A percentile compares a stretch with the other conserved stretches of the same genome.
Evolutionary conservation across 1,139 yeast genomes (phyloP).

Genomic region (Saccharomyces hybrid): DNA sequence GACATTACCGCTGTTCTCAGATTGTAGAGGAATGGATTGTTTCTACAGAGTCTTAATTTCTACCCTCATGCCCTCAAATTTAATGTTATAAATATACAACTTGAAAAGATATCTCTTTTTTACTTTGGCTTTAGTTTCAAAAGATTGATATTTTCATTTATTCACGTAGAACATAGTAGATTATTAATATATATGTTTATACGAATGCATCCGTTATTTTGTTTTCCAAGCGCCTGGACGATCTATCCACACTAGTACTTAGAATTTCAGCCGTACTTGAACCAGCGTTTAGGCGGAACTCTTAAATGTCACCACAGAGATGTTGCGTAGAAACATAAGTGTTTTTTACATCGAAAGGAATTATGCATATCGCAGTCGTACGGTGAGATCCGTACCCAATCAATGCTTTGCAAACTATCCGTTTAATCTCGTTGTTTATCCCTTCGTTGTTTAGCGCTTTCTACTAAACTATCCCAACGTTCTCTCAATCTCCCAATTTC

Average conservation of each 20-base stretch:
- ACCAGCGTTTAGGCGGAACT: no score
- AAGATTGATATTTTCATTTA: background rate
- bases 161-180: background rate
- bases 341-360: no score
- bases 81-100: background rate
- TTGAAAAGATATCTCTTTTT: background rate
- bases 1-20: background rate
- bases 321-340: no score
- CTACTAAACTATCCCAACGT: constrained; percentile 43
- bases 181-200: background rate
- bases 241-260: no score
- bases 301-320: no score
- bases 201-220: background rate
- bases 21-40: background rate
- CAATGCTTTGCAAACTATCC: background rate
- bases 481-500: constrained; percentile 38
- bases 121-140: background rate
- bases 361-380: no score
- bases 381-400: no score
- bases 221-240: background rate
- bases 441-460: constrained; percentile 39
- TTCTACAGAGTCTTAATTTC: background rate
- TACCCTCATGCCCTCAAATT: background rate
- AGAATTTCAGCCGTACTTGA: no score
- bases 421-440: constrained; percentile 14